phyloP scores from a whole-genome alignment of 1,284 basidiomycete species.

The Pisolithus thermaeus region DNA sequence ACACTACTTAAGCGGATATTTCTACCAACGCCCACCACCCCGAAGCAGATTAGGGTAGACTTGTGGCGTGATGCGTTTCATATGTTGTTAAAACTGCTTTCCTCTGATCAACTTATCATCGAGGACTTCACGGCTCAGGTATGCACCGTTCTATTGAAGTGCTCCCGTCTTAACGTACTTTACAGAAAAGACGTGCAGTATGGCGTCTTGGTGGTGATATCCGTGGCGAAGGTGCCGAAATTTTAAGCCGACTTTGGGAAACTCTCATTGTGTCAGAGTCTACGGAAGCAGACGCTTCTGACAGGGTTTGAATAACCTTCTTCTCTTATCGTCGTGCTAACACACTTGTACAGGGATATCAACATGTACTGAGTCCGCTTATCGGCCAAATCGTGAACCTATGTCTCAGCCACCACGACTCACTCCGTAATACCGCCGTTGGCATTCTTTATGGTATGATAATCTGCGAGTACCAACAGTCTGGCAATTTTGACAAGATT shows the following conservation, averaged over 20 bases:
- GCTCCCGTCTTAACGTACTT: constrained; percentile 12
- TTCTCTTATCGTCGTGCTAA: background rate
- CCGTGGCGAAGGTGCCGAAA: constrained; percentile 86
- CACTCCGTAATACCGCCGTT: constrained; percentile 85
- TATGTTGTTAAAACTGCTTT: constrained; percentile 80
- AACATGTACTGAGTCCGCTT: constrained; percentile 77
- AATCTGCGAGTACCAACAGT: constrained; percentile 83
- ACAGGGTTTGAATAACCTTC: constrained; percentile 45
- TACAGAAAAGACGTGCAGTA: constrained; percentile 85
- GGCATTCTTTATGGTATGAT: constrained; percentile 96
- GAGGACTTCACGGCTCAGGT: constrained; percentile 93
- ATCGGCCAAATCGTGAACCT: constrained; percentile 90
- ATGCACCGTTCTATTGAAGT: constrained; percentile 10
- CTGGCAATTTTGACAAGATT: constrained; percentile 78
- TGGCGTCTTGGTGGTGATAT: constrained; percentile 96
- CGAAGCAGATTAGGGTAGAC: constrained; percentile 66
- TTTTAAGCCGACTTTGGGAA: constrained; percentile 83
- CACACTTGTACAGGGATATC: constrained; percentile 58
- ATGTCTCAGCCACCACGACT: constrained; percentile 93
- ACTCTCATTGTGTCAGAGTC: constrained; percentile 75
- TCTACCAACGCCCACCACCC: constrained; percentile 64
- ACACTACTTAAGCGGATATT: constrained; percentile 76
- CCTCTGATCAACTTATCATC: constrained; percentile 87
- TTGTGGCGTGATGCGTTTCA: constrained; percentile 83
- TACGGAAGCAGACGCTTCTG: constrained; percentile 49